These are phyloP conservation scores for Paracamarosporium sp. DNA, from an alignment of 2,329 filamentous ascomycete genomes.

Conservation along the genomic window DNA sequence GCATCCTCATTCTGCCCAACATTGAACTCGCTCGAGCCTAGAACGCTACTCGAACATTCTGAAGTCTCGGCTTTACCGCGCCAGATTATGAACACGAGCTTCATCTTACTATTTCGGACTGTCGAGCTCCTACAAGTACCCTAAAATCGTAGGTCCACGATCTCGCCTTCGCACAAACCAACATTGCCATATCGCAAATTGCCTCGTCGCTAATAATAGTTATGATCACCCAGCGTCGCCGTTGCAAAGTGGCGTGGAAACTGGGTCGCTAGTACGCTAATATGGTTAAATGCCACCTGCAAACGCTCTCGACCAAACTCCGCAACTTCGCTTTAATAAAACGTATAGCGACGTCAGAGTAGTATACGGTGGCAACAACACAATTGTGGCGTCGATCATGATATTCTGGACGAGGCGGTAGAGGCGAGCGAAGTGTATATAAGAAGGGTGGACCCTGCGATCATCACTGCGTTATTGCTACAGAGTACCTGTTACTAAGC, in stretches of 20 bases:
- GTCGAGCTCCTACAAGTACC: neutral
- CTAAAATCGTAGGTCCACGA: neutral
- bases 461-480: slow-evolving; percentile 10
- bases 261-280: slow-evolving; percentile 9
- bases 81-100: slow-evolving; percentile 8
- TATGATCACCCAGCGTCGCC: neutral
- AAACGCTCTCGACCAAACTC: slow-evolving; percentile 15
- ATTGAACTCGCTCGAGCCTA: neutral
- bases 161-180: slow-evolving; percentile 8
- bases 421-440: neutral
- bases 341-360: slow-evolving; percentile 8
- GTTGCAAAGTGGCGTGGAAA: neutral
- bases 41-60: neutral
- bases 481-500: neutral
- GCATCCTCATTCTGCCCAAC: neutral
- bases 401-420: neutral
- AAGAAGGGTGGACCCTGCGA: slow-evolving; percentile 13
- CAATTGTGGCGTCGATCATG: neutral
- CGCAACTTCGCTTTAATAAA: slow-evolving; percentile 9
- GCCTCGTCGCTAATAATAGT: slow-evolving; percentile 1
- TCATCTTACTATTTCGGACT: neutral
- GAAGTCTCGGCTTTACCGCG: neutral
- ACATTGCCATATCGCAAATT: slow-evolving; percentile 7
- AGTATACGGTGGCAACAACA: slow-evolving; percentile 14
- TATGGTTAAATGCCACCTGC: slow-evolving; percentile 14